phyloP scores from a whole-genome alignment of 2,329 filamentous ascomycete species.

The Diplodia mutila region DNA sequence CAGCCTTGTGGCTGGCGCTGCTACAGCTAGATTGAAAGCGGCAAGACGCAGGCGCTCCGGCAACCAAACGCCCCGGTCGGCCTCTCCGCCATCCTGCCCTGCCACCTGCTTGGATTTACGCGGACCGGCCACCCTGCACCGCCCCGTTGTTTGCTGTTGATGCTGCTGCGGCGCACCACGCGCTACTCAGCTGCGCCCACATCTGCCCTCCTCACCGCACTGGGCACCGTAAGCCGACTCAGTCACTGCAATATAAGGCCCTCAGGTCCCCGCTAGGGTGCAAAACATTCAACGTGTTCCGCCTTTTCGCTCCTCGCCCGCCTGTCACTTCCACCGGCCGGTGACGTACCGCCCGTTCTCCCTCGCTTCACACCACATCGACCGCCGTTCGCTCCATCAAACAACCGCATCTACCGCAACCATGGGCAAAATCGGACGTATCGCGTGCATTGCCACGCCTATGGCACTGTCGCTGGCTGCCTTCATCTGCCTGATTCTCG shows the following conservation, averaged over 20 bases:
- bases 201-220: conserved; percentile 16
- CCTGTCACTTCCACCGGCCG: neutral
- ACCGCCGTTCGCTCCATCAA: neutral
- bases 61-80: neutral
- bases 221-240: neutral
- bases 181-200: conserved; percentile 12
- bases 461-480: conserved; percentile 79
- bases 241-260: conserved; percentile 9
- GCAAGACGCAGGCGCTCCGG: neutral
- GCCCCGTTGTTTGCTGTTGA: conserved; percentile 3
- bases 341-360: conserved; percentile 16
- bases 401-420: neutral
- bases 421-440: conserved; percentile 77
- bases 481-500: conserved; percentile 67
- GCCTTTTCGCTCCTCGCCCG: neutral
- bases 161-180: neutral
- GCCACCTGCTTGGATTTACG: too few relatives aligned
- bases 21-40: conserved; percentile 15
- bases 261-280: neutral
- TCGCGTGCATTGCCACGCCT: conserved; percentile 85
- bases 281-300: conserved; percentile 1
- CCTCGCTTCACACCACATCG: conserved; percentile 10
- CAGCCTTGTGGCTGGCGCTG: conserved; percentile 18
- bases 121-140: conserved; percentile 3
- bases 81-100: neutral